Evolutionary conservation across 2,329 filamentous ascomycete genomes (phyloP).

Genomic region (Grosmannia penicillata): DNA sequence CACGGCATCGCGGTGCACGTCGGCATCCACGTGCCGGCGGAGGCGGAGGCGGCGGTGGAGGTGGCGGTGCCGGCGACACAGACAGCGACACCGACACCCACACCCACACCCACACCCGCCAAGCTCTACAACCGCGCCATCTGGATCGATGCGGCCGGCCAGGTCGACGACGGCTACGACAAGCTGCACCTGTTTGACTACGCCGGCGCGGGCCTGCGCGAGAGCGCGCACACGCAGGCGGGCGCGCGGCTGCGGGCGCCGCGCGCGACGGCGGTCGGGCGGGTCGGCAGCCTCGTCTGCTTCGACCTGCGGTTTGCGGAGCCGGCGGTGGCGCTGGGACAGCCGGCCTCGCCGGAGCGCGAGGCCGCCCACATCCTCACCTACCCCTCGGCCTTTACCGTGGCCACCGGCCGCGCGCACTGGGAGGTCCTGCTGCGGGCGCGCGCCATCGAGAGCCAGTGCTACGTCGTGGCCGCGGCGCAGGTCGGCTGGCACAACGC

Average conservation of each 20-base stretch:
- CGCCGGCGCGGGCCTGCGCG: constrained; percentile 28
- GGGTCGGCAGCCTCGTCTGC: constrained; percentile 69
- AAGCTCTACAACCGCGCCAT: constrained; percentile 38
- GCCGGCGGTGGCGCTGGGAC: constrained; percentile 49
- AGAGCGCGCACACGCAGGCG: constrained; percentile 18
- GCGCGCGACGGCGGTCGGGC: constrained; percentile 59
- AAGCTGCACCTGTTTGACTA: constrained; percentile 86
- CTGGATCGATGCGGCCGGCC: constrained; percentile 31
- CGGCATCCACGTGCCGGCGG: constrained; percentile 65
- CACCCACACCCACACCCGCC: constrained; percentile 5
- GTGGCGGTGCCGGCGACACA: constrained; percentile 18
- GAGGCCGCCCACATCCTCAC: constrained; percentile 64
- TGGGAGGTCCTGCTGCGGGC: constrained; percentile 71
- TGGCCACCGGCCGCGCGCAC: constrained; percentile 71
- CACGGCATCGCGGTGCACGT: constrained; percentile 63
- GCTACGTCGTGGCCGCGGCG: constrained; percentile 74
- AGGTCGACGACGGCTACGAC: constrained; percentile 44
- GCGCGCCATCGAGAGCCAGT: constrained; percentile 77
- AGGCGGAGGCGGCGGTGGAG: constrained; percentile 21
- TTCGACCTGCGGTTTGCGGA: constrained; percentile 85
- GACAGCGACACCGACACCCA: neutral
- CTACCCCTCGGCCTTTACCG: constrained; percentile 83
- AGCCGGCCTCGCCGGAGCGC: constrained; percentile 20
- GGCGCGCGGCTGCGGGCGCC: constrained; percentile 33
- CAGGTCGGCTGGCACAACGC: constrained; percentile 58